These are phyloP conservation scores for Tetrahymena malaccensis DNA, from an alignment of 73 alveolate species.

Conservation along the genomic window DNA sequence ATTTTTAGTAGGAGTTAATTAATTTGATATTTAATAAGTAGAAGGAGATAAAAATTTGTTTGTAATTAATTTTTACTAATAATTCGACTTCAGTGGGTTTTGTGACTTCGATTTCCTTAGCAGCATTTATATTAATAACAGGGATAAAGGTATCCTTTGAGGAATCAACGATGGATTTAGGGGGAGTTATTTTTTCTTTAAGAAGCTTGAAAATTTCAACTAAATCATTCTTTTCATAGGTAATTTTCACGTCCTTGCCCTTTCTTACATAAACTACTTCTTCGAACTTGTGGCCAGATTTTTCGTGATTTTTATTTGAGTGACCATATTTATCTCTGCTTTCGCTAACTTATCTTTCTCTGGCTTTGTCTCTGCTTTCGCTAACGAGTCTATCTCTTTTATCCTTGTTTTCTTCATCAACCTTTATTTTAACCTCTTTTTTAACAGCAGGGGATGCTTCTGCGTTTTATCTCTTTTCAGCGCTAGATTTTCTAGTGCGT, in stretches of 20 bases:
- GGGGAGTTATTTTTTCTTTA: neutral
- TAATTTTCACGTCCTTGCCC: neutral
- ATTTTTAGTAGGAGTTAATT: neutral
- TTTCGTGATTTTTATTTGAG: neutral
- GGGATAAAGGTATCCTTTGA: neutral
- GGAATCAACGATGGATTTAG: neutral
- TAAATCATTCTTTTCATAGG: neutral
- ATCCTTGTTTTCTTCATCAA: neutral
- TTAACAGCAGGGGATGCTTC: neutral
- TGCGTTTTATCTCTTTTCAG: neutral
- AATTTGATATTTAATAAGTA: neutral
- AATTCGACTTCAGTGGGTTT: neutral
- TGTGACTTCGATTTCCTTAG: neutral
- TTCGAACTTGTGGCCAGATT: neutral
- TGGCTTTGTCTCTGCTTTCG: neutral
- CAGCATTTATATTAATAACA: neutral
- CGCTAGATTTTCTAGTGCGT: neutral
- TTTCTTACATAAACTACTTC: neutral
- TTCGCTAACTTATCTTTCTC: neutral
- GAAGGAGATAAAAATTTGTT: neutral
- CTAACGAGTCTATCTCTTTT: neutral
- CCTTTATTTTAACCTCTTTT: neutral
- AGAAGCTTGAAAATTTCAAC: neutral
- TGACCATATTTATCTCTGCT: neutral
- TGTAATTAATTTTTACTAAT: neutral